phyloP scores from a whole-genome alignment of 2,329 filamentous ascomycete species.

The Penicillium sp. region DNA sequence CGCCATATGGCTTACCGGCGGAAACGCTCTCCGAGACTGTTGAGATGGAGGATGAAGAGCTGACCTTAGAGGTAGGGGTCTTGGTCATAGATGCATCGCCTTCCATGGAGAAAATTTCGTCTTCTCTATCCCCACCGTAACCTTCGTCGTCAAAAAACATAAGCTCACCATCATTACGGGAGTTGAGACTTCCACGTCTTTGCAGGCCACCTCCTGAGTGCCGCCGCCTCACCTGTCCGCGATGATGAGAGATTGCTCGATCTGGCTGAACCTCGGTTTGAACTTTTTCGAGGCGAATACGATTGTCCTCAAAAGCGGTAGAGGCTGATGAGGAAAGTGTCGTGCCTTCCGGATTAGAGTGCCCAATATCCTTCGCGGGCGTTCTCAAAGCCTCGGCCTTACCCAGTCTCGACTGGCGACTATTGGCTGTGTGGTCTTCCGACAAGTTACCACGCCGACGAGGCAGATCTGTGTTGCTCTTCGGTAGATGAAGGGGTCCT shows the following conservation, averaged over 20 bases:
- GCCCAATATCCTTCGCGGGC: constrained; percentile 28
- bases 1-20: background rate
- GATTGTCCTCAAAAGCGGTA: constrained; percentile 34
- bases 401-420: constrained; percentile 17
- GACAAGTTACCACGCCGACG: constrained; percentile 34
- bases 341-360: constrained; percentile 22
- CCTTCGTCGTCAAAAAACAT: constrained; percentile 88
- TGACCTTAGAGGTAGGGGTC: background rate
- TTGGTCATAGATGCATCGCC: constrained; percentile 37
- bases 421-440: constrained; percentile 27
- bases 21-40: constrained; percentile 8
- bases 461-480: constrained; percentile 33
- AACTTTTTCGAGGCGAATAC: constrained; percentile 32
- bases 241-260: constrained; percentile 28
- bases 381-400: constrained; percentile 21
- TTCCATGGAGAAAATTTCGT: constrained; percentile 66
- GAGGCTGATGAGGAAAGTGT: constrained; percentile 37
- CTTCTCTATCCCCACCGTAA: constrained; percentile 71
- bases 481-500: constrained; percentile 61
- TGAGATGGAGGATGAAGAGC: constrained; percentile 15
- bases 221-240: constrained; percentile 52
- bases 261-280: constrained; percentile 46
- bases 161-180: constrained; percentile 66
- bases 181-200: constrained; percentile 66
- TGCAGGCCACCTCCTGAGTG: constrained; percentile 84